Base-by-base conservation (phyloP, 306 rosid species). In the Echinosophora koreensis region DNA sequence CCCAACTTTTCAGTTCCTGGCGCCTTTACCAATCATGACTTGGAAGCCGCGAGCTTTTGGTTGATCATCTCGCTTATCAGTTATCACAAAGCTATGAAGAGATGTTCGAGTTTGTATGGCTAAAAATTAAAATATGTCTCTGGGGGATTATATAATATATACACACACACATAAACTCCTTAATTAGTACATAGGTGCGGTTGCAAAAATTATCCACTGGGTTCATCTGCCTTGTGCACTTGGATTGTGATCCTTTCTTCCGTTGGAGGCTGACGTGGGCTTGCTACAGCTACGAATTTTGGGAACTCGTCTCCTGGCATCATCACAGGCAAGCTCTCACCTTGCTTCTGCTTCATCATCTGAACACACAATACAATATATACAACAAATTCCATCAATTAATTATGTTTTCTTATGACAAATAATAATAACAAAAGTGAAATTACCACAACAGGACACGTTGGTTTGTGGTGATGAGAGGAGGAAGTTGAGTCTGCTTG, bases 251-350 rank as follows among this genome's bases (percentile, higher is more conserved):
- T 56, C 38, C 14, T 89, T 66, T 86, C 82, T 27, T 55, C 46
- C 2, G 38, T 78, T 3, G 85, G 88, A 81, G 76, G 88, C 78
- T 83, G 80, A 81, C 87, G 77, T 8, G 97, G 90, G 37, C 97
- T 87, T 57, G 83, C 86, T 77, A 87, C 4, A 11, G 90, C 97
- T 62, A 92, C 81, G 88, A 92, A 92, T 78, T 61, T 92, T 9
- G 97, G 97, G 10, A 92, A 81, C 16, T 74, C 76, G 42, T 92
- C 97, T 37, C 97, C 97, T 7, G 97, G 97, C 97, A 92, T 92
- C 88, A 88, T 15, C 71, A 92, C 97, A 0, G 95, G 79, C 59
- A 90, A 59, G 76, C 92, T 88, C 72, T 28, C 52, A 8, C 3
- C 30, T 15, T 67, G 46, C 11, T 60, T 65, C 60, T 60, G 77